phyloP scores from a whole-genome alignment of 148 eudicot genomes.

The Camellia sinensis region DNA sequence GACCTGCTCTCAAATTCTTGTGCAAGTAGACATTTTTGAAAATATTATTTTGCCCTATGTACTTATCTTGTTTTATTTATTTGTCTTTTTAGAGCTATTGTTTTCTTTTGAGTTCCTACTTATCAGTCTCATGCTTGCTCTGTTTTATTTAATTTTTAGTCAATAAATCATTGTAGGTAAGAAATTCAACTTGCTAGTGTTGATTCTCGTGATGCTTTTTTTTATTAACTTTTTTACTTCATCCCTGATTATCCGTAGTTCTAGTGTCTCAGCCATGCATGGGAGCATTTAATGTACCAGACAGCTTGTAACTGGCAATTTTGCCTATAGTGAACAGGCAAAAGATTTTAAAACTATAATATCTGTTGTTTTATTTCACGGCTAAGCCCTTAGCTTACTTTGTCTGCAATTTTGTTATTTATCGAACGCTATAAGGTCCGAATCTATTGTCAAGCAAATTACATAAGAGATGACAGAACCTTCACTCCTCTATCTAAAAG shows the following conservation, averaged over 20 bases:
- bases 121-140: background rate
- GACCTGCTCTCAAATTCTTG: background rate
- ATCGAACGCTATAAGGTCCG: too few species aligned
- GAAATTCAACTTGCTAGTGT: background rate
- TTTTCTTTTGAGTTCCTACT: slow-evolving; percentile 5
- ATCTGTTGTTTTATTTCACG: background rate
- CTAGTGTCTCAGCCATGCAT: background rate
- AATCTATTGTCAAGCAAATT: too few species aligned
- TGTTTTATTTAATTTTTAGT: background rate
- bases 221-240: background rate
- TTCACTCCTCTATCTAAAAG: too few species aligned
- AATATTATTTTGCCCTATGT: background rate
- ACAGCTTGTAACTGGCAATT: background rate
- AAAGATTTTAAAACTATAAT: background rate
- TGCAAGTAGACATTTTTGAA: background rate
- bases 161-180: background rate
- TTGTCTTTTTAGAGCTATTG: background rate
- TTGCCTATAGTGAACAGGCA: background rate
- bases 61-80: background rate
- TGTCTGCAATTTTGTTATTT: too few species aligned
- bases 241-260: background rate
- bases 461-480: too few species aligned
- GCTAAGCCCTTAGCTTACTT: too few species aligned
- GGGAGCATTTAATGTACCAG: background rate
- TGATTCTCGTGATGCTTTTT: background rate